Evolutionary conservation across 768 basidiomycete species (phyloP).

Genomic region (Austroboletus eburneus): DNA sequence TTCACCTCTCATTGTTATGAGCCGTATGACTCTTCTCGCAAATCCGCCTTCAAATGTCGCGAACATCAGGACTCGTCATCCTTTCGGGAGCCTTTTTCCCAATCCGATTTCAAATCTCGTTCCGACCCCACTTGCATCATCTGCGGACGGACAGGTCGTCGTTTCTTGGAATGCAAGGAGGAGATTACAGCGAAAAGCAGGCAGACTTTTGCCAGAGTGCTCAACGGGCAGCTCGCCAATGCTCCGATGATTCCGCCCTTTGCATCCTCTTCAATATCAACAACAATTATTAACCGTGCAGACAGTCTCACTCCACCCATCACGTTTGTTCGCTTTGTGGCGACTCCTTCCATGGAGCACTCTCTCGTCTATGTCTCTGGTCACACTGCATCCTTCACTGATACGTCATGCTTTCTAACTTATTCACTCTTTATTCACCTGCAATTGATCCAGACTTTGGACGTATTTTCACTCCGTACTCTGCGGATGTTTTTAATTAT

Average conservation of each 20-base stretch:
- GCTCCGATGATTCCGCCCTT: neutral
- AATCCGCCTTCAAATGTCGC: too few species aligned
- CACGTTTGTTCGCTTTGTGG: too few species aligned
- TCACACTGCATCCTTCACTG: too few species aligned
- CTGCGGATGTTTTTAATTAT: too few species aligned
- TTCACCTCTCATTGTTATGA: neutral
- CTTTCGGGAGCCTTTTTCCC: neutral
- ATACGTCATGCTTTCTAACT: too few species aligned
- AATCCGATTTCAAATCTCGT: neutral
- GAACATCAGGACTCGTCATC: neutral
- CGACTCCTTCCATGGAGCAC: too few species aligned
- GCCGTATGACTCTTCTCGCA: neutral
- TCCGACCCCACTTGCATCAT: neutral
- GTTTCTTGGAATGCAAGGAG: neutral
- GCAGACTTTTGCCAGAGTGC: neutral
- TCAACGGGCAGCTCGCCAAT: neutral
- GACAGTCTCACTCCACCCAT: too few species aligned
- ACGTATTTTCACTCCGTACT: too few species aligned
- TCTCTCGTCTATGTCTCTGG: too few species aligned
- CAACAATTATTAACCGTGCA: too few species aligned
- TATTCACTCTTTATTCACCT: too few species aligned
- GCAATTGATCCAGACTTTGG: too few species aligned
- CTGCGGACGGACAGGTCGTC: neutral
- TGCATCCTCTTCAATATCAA: neutral
- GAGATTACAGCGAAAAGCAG: neutral